Base-by-base conservation (phyloP, 257 asterid species). In the Perilla frutescens region DNA sequence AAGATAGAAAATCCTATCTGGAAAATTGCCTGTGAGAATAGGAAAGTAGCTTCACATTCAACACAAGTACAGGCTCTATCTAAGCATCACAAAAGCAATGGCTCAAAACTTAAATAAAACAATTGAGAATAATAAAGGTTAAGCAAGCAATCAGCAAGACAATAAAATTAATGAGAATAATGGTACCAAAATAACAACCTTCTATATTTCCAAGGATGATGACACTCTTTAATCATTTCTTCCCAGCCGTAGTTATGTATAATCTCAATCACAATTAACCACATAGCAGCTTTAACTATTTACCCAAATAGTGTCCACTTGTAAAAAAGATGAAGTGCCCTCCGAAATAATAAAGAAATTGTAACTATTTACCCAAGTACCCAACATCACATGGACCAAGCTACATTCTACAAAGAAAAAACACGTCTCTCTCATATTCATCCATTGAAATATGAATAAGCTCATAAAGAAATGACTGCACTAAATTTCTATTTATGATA, bases 171-270 rank as follows among this genome's bases (percentile, higher is more conserved):
- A 72, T 45, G 74, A 54, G 8, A 66, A 66, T n/a, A 32, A 45
- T 10, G 14, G 5, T 49, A 15, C 26, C 40, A 66, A 32, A 47
- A 40, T 61, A 69, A 82, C 61, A 39, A 80, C 84, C 84, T 76
- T 57, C 51, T 76, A 76, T 54, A 71, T 66, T 81, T 78, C 66
- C 64, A 68, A 54, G 77, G 76, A 68, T n/a, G 66, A 73, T 44
- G 72, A 43, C 66, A 67, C 61, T 29, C 63, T 78, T 84, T 72
- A 92, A 26, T 78, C 88, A 75, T 77, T 12, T 89, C 91, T 82
- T 94, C 98, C 12, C 80, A 84, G 56, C 98, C 98, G 59, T 87
- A 94, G 83, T 94, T 80, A 43, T 90, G 85, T 73, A 91, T 60
- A 31, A 94, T 90, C 90, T 90, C 93, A 83, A 93, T 90, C 98